Percentiles rank a stretch among this genome's conserved stretches.
Conservation (phyloP, 2,329 filamentous ascomycete genomes). For the Fusarium tricinctum region DNA sequence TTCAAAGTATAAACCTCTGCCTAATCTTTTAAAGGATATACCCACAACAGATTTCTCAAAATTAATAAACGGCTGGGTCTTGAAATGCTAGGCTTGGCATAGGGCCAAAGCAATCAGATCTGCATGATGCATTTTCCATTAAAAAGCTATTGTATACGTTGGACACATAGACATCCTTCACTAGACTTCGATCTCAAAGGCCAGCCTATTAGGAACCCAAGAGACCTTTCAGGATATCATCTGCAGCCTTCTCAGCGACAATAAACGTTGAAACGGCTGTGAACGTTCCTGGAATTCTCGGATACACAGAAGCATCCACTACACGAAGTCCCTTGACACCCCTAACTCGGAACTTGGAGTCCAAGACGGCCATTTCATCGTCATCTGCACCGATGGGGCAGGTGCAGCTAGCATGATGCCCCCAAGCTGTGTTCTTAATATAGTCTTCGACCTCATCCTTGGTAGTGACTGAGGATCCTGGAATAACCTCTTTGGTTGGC, state of each 20-base stretch:
- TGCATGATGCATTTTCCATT: too few species aligned
- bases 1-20: too few species aligned
- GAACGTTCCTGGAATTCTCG: slow-evolving; percentile 54
- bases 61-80: too few species aligned
- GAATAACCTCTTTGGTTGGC: slow-evolving; percentile 30
- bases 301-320: slow-evolving; percentile 63
- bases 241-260: slow-evolving; percentile 54
- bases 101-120: too few species aligned
- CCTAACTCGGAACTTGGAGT: slow-evolving; percentile 63
- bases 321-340: slow-evolving; percentile 61
- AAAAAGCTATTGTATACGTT: too few species aligned
- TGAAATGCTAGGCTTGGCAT: too few species aligned
- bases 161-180: too few species aligned
- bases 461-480: slow-evolving; percentile 31
- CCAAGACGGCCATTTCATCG: slow-evolving; percentile 59
- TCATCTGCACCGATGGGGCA: slow-evolving; percentile 52
- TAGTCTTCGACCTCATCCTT: slow-evolving; percentile 42
- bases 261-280: slow-evolving; percentile 53
- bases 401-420: slow-evolving; percentile 54
- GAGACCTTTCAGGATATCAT: slow-evolving; percentile 46
- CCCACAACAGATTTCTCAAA: too few species aligned
- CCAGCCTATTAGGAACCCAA: too few species aligned
- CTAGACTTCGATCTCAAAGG: too few species aligned
- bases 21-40: too few species aligned
- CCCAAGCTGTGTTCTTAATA: slow-evolving; percentile 53